These are phyloP conservation scores for Arthrobotrys musiformis DNA, from an alignment of 2,329 filamentous ascomycete genomes.

Conservation along the genomic window DNA sequence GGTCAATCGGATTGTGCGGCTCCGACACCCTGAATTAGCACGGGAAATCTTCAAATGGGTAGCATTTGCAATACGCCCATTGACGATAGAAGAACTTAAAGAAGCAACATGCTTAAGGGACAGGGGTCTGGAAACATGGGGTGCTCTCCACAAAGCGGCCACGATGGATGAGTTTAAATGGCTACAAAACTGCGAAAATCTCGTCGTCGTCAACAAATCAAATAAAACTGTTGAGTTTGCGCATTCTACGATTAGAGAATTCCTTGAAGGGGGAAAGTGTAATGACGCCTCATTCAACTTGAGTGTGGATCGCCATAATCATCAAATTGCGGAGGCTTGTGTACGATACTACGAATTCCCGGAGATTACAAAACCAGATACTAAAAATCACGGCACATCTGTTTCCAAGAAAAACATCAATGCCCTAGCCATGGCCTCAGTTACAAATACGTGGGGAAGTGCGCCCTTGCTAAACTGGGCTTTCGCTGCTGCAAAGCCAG, in stretches of 20 bases:
- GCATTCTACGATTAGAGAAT: constrained; percentile 29
- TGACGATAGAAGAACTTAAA: constrained; percentile 62
- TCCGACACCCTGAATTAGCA: constrained; percentile 55
- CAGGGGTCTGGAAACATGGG: neutral
- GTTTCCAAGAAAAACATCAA: neutral
- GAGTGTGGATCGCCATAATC: too few relatives aligned
- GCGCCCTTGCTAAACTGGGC: too few relatives aligned
- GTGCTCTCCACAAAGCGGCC: neutral
- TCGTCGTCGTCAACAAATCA: constrained; percentile 1
- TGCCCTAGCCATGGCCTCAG: neutral
- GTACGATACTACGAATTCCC: constrained; percentile 22
- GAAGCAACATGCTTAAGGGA: constrained; percentile 61
- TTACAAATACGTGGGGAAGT: too few relatives aligned
- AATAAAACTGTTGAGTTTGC: constrained; percentile 18
- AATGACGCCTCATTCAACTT: neutral
- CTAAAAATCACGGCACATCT: neutral
- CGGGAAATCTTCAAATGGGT: constrained; percentile 61
- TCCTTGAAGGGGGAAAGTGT: neutral
- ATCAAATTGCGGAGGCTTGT: neutral
- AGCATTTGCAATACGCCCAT: constrained; percentile 60
- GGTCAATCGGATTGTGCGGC: constrained; percentile 4
- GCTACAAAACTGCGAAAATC: constrained; percentile 45
- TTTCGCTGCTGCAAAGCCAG: too few relatives aligned
- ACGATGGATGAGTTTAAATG: constrained; percentile 29
- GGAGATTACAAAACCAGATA: neutral